phyloP scores from a whole-genome alignment of 1,284 basidiomycete species.

The Neolentinus lepideus region DNA sequence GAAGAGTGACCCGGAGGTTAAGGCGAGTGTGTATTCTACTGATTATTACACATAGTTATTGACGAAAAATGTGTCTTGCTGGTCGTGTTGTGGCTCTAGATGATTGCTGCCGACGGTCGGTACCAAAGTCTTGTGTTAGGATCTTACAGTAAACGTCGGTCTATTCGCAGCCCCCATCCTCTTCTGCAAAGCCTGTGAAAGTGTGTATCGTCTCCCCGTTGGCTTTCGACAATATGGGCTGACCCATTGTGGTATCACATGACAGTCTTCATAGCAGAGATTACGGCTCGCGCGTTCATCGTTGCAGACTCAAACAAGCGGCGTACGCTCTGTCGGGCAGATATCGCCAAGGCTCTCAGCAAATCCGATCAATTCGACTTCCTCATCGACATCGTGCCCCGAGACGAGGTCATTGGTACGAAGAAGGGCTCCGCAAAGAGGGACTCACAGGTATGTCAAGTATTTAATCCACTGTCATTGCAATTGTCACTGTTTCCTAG shows the following conservation, averaged over 20 bases:
- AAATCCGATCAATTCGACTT: conserved; percentile 94
- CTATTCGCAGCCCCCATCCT: conserved; percentile 70
- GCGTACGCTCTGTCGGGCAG: conserved; percentile 82
- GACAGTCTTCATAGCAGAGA: conserved; percentile 89
- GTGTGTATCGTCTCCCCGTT: conserved; percentile 40
- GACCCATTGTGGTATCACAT: not conserved
- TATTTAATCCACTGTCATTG: not conserved
- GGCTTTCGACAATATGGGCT: not conserved
- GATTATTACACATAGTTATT: not conserved
- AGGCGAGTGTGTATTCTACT: conserved; percentile 42
- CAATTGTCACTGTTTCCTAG: too few relatives aligned
- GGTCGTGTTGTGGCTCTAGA: conserved; percentile 39
- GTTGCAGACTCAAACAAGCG: conserved; percentile 91
- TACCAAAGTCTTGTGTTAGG: conserved; percentile 6
- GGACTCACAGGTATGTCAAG: not conserved
- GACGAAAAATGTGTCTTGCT: not conserved
- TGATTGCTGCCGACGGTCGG: conserved; percentile 91
- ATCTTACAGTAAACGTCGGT: conserved; percentile 1
- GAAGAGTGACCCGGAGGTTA: conserved; percentile 96
- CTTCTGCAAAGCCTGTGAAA: conserved; percentile 95
- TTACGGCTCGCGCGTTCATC: conserved; percentile 90
- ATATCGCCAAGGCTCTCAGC: conserved; percentile 84
- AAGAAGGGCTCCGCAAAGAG: conserved; percentile 17
- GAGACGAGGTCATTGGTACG: conserved; percentile 51
- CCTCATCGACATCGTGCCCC: conserved; percentile 85